Evolutionary conservation across 768 basidiomycete genomes (phyloP), one percentile per base, ranked within the genome.

Genomic region (Cystobasidium ongulense): DNA sequence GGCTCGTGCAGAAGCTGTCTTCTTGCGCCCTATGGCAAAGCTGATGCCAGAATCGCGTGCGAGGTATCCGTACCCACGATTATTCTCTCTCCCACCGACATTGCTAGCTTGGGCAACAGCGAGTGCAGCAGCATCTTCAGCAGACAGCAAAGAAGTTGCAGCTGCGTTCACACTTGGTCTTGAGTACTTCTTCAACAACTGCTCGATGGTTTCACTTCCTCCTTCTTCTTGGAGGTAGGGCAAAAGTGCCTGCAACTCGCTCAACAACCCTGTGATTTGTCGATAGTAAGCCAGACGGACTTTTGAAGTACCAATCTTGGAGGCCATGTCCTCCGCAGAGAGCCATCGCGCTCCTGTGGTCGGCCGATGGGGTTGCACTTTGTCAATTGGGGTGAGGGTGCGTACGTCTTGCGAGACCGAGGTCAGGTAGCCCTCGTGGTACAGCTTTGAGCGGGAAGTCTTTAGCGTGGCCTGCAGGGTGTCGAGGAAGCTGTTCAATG

Each of bases 381-480:
- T n/a, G 15, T 25, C 46, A 33, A 33, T 7, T 7, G 25, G 54
- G 13, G 43, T 4, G 29, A 59, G 29, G 35, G 53, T 64, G 13
- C 63, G 63, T 33, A 46, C 54, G 38, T 71, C 68, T 25, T 64
- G 63, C 2, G 59, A 18, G 75, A 78, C 66, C 29, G 76, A 77
- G 13, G 72, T 54, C 21, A 77, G 73, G 52, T 76, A 74, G 18
- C 76, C 76, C 8, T 73, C 27, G 8, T 73, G 72, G 75, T 75
- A 78, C 17, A 78, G 67, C 74, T 74, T 63, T 25, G 74, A 50
- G 68, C 78, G 76, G 18, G 76, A 35, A 1, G 46, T 1, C 29
- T 74, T 63, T 21, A 77, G 63, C 11, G 76, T 61, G 0, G 35
- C 7, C 27, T 76, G 72, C 74, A 78, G 75, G 0, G 72, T 57